phyloP scores from a whole-genome alignment of 1,284 basidiomycete genomes.

The Malassezia japonica region DNA sequence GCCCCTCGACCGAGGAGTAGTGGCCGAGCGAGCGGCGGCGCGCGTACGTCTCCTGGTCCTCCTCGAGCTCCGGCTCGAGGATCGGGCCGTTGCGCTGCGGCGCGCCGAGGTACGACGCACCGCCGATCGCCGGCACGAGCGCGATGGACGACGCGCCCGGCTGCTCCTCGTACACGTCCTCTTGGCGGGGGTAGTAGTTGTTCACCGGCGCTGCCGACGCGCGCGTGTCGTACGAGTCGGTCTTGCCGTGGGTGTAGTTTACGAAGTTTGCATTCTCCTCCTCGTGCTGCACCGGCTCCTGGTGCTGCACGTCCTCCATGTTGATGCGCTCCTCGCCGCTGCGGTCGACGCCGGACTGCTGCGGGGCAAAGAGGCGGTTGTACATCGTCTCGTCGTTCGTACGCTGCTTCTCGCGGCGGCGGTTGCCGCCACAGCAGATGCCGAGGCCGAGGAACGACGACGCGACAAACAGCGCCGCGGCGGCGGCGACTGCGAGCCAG shows the following conservation, averaged over 20 bases:
- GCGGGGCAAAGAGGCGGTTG: constrained; percentile 1
- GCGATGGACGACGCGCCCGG: background rate
- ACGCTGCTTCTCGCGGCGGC: background rate
- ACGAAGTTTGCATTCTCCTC: background rate
- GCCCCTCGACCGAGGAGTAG: constrained; percentile 1
- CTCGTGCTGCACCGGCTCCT: background rate
- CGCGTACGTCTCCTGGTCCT: background rate
- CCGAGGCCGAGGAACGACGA: background rate
- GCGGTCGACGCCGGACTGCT: background rate
- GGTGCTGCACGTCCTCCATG: background rate
- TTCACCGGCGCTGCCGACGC: background rate
- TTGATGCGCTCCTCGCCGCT: constrained; percentile 1
- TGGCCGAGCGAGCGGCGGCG: background rate
- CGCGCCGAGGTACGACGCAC: background rate
- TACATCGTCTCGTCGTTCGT: background rate
- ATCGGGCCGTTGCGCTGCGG: background rate
- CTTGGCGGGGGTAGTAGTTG: background rate
- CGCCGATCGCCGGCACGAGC: background rate
- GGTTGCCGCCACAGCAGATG: constrained; percentile 3
- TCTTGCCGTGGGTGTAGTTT: background rate
- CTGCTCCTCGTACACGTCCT: background rate
- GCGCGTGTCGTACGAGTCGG: background rate
- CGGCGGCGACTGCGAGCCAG: constrained; percentile 4
- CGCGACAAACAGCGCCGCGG: background rate
- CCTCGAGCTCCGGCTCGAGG: background rate